Evolutionary conservation across 768 basidiomycete genomes (phyloP), one percentile per base, ranked within the genome.

Genomic region (Termitomyces sp.): DNA sequence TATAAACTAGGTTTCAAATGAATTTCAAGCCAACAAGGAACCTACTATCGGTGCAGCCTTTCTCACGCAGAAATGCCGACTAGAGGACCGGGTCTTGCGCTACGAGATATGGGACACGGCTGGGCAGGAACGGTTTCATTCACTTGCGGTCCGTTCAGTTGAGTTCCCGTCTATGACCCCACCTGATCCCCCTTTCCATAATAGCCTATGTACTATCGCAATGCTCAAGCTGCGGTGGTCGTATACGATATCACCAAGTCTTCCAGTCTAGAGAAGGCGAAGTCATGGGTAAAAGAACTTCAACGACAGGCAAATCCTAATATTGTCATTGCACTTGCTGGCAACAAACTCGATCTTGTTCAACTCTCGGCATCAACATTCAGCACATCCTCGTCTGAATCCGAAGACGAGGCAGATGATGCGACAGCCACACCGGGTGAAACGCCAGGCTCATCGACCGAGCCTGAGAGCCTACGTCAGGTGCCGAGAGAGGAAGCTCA

Each of bases 101-200:
- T 94, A 94, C 75, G 96, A 98, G 79, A 98, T 98, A 52, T 98
- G 96, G 96, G 94, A 96, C 68, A 96, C 94, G 52, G 93, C 94
- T 39, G 93, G 92, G 55, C 91, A 94, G 78, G 96, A 98, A 77
- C 91, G 96, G 56, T 98, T 98, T 79, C 96, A 98, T 73, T 97
- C 96, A 54, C 88, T 97, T 59, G 96, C 96, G 35, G 91, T 92
- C 73, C 71, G 90, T 83, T 61, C 45, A 48, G 22, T 55, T 46
- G 44, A 55, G 42, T 51, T 63, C 46, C 48, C 58, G 52, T 49
- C 36, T 61, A 33, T 54, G 50, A 9, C 58, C 58, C 42, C 58
- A 52, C 22, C 63, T 58, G 42, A 68, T 56, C 53, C 58, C 63
- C 62, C 28, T 64, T 56, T 57, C 59, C 55, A 8, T 11, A 39